A percentile compares a stretch with the other conserved stretches of the same genome.
Conservation (phyloP, 345 rosid genomes). For the Dovyalis caffra region DNA sequence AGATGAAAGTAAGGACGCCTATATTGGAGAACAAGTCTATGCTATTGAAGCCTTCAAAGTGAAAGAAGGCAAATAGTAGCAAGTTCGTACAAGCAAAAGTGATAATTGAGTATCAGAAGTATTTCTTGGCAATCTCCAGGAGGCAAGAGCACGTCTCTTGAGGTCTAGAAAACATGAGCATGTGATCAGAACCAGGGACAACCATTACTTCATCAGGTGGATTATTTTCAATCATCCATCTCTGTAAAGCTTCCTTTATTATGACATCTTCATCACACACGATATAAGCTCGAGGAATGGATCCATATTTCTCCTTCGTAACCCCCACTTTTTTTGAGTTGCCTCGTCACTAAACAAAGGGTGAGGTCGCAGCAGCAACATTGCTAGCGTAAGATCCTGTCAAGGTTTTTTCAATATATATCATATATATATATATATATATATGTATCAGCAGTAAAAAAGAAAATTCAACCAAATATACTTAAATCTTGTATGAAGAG, state of each 20-base stretch:
- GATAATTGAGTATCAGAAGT: background rate
- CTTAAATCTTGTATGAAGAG: background rate
- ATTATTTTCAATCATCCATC: constrained; percentile 16
- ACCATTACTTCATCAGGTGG: constrained; percentile 19
- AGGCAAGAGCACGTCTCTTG: constrained; percentile 6
- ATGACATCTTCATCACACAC: constrained; percentile 22
- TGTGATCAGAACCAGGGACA: constrained; percentile 24
- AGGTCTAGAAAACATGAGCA: constrained; percentile 36
- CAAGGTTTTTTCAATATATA: background rate
- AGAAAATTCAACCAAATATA: background rate
- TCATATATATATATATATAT: no score
- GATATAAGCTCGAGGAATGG: constrained; percentile 17
- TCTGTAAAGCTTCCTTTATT: constrained; percentile 4
- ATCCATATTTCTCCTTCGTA: constrained; percentile 22
- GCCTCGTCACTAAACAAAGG: background rate
- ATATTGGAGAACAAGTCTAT: no score
- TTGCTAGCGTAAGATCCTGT: constrained; percentile 26
- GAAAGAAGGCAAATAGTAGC: no score
- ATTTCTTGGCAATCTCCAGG: constrained; percentile 18
- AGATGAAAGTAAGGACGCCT: no score
- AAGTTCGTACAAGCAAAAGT: background rate
- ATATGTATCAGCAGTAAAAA: background rate
- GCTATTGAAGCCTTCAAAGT: no score
- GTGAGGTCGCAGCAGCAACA: constrained; percentile 7
- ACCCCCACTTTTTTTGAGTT: background rate